These are phyloP conservation scores for Elsinoe batatas DNA, from an alignment of 2,329 filamentous ascomycete genomes.

Conservation along the genomic window DNA sequence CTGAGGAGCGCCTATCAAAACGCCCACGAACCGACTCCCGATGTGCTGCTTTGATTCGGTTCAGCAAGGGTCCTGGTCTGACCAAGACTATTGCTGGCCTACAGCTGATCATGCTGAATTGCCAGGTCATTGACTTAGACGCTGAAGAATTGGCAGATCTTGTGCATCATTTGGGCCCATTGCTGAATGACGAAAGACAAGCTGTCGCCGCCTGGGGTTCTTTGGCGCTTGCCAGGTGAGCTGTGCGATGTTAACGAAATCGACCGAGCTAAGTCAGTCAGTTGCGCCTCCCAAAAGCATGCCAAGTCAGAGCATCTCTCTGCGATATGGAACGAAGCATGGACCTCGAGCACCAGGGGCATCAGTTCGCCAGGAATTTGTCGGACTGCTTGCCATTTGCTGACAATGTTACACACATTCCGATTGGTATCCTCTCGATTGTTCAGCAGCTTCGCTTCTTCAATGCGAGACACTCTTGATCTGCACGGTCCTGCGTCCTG, in stretches of 20 bases:
- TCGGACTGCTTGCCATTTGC: conserved; percentile 64
- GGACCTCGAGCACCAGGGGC: conserved; percentile 63
- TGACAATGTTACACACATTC: conserved; percentile 57
- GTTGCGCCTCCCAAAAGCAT: conserved; percentile 37
- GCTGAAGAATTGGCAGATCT: conserved; percentile 8
- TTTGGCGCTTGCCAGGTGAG: conserved; percentile 68
- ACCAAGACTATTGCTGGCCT: not conserved
- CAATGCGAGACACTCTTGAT: conserved; percentile 66
- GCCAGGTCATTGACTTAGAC: not conserved
- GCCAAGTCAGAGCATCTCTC: conserved; percentile 35
- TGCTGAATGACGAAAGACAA: conserved; percentile 53
- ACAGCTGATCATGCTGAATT: conserved; percentile 8
- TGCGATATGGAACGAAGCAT: conserved; percentile 58
- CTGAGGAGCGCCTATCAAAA: not conserved
- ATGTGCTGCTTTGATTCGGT: not conserved
- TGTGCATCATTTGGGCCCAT: not conserved
- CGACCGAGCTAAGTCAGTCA: conserved; percentile 24
- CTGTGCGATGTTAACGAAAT: conserved; percentile 18
- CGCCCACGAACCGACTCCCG: not conserved
- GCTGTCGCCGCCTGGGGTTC: conserved; percentile 69
- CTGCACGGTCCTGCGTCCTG: conserved; percentile 69
- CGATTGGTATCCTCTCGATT: conserved; percentile 58
- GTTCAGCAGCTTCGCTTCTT: conserved; percentile 59
- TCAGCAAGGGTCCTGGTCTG: conserved; percentile 30
- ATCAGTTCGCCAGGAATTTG: conserved; percentile 62